These are phyloP conservation scores for Hanseniaspora clermontiae DNA, from an alignment of 805 yeast genomes.

Conservation along the genomic window DNA sequence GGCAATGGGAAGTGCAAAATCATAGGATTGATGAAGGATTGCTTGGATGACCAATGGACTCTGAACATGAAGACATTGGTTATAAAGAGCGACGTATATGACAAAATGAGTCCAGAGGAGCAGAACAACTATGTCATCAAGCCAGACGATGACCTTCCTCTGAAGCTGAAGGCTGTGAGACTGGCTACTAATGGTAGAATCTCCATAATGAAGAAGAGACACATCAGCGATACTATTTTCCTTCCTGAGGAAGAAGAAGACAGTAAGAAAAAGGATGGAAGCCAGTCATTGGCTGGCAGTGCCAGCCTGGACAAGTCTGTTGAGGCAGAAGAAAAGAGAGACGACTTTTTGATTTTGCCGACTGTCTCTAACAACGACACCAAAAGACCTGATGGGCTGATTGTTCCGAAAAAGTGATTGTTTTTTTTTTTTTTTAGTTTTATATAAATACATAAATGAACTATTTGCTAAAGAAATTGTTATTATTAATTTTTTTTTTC, in stretches of 20 bases:
- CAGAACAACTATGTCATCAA: slow-evolving; percentile 39
- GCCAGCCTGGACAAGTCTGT: not conserved
- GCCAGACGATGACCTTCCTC: slow-evolving; percentile 79
- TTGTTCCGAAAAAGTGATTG: not conserved
- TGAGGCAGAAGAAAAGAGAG: not conserved
- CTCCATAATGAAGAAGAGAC: slow-evolving; percentile 51
- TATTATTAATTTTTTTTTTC: too few species aligned
- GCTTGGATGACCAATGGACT: slow-evolving; percentile 33
- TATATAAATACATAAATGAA: not conserved
- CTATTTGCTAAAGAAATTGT: too few species aligned
- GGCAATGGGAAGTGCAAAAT: slow-evolving; percentile 27
- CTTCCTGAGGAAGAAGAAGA: slow-evolving; percentile 27
- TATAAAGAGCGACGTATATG: slow-evolving; percentile 20
- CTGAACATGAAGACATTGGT: slow-evolving; percentile 32
- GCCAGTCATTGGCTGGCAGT: not conserved
- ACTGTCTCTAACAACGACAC: not conserved
- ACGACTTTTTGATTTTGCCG: not conserved
- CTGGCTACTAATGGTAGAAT: slow-evolving; percentile 88
- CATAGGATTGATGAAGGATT: slow-evolving; percentile 47
- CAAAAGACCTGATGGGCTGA: not conserved
- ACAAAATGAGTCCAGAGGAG: slow-evolving; percentile 25
- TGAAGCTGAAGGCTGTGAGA: slow-evolving; percentile 60
- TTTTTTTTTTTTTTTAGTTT: too few species aligned
- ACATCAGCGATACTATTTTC: slow-evolving; percentile 42
- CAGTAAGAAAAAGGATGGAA: not conserved